Evolutionary conservation across 768 basidiomycete species (phyloP).

Genomic region (Scleroderma citrinum): DNA sequence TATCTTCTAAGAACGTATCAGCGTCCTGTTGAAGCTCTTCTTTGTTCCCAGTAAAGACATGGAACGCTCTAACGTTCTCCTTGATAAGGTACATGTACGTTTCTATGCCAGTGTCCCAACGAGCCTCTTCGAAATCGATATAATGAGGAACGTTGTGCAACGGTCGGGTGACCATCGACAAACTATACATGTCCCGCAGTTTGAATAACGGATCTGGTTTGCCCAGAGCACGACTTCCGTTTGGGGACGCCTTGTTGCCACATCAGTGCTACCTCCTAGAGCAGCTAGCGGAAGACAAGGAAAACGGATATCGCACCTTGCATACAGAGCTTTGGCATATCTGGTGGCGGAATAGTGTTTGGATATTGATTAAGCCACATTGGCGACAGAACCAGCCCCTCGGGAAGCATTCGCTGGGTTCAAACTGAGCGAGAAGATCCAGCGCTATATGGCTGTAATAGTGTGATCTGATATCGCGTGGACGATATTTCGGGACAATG

Average conservation of each 20-base stretch:
- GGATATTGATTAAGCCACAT: constrained; percentile 47
- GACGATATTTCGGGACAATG: constrained; percentile 5
- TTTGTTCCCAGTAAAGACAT: constrained; percentile 47
- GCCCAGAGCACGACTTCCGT: constrained; percentile 8
- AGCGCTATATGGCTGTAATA: constrained; percentile 25
- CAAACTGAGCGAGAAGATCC: constrained; percentile 25
- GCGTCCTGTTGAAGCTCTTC: constrained; percentile 35
- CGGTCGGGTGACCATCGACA: constrained; percentile 13
- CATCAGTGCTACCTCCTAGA: background rate
- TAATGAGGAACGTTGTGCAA: constrained; percentile 11
- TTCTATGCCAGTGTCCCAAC: constrained; percentile 29
- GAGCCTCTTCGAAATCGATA: constrained; percentile 6
- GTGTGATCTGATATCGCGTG: constrained; percentile 21
- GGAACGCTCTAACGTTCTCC: constrained; percentile 26
- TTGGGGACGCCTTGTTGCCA: constrained; percentile 4
- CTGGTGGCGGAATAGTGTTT: constrained; percentile 41
- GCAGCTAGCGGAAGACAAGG: background rate
- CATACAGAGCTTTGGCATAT: constrained; percentile 39
- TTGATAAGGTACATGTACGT: constrained; percentile 20
- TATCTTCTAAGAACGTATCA: constrained; percentile 29
- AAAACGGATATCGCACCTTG: constrained; percentile 22
- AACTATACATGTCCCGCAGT: constrained; percentile 18
- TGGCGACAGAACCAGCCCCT: constrained; percentile 44
- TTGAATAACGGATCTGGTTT: constrained; percentile 14
- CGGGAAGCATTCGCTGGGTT: constrained; percentile 25